Conservation (phyloP, 1,284 basidiomycete genomes). For the Marasmius oreades region DNA sequence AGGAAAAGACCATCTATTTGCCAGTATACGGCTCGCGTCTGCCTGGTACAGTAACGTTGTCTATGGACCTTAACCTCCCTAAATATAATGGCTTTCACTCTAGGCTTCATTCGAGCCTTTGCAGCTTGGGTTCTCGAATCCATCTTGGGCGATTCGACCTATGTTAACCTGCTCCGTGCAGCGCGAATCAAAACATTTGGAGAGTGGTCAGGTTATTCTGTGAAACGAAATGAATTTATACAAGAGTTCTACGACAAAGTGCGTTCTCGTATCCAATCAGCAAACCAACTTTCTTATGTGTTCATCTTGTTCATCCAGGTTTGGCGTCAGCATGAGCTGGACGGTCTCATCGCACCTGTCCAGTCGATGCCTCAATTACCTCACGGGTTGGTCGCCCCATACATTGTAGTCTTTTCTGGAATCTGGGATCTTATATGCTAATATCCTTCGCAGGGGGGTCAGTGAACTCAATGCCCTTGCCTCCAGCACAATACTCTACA, state of each 20-base stretch:
- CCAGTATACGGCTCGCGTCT: slow-evolving; percentile 8
- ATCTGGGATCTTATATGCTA: background rate
- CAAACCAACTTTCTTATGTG: background rate
- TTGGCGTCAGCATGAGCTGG: slow-evolving; percentile 68
- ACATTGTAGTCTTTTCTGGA: background rate
- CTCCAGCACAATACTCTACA: slow-evolving; percentile 55
- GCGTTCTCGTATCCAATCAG: slow-evolving; percentile 18
- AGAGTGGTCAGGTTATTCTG: slow-evolving; percentile 44
- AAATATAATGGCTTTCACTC: background rate
- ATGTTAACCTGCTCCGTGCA: slow-evolving; percentile 38
- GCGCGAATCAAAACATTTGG: slow-evolving; percentile 50
- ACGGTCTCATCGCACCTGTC: slow-evolving; percentile 75
- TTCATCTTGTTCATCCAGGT: slow-evolving; percentile 37
- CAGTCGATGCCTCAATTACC: slow-evolving; percentile 71
- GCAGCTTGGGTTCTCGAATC: slow-evolving; percentile 45
- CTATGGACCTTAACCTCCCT: background rate
- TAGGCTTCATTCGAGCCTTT: slow-evolving; percentile 50
- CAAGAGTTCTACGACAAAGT: slow-evolving; percentile 58
- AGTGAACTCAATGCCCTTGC: slow-evolving; percentile 52
- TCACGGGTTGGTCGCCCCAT: slow-evolving; percentile 49
- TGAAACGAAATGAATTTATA: slow-evolving; percentile 49
- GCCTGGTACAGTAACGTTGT: background rate
- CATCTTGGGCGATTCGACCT: slow-evolving; percentile 53
- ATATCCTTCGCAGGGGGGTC: slow-evolving; percentile 37
- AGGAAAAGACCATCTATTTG: slow-evolving; percentile 58